phyloP scores from a whole-genome alignment of 2,329 filamentous ascomycete species.

The Xenosphaeropsis pyriputrescens region DNA sequence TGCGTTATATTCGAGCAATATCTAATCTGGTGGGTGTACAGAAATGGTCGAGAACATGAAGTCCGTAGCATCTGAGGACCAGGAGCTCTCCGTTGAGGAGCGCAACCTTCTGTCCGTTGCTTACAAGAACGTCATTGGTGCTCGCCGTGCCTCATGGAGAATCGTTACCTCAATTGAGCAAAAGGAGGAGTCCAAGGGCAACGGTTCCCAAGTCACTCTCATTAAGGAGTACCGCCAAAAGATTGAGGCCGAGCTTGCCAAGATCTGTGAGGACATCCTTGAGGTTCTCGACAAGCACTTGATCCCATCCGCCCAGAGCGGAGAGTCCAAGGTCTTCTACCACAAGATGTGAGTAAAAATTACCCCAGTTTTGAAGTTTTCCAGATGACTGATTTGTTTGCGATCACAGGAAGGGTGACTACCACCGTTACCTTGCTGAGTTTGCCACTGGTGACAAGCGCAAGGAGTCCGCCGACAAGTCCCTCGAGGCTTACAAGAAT shows the following conservation, averaged over 20 bases:
- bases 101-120: constrained; percentile 96
- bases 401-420: constrained; percentile 73
- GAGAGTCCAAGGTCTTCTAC: constrained; percentile 99
- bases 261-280: constrained; percentile 95
- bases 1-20: not conserved
- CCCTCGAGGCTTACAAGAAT: constrained; percentile 97
- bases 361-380: constrained; percentile 1
- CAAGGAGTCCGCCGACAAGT: constrained; percentile 73
- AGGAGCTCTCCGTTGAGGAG: constrained; percentile 85
- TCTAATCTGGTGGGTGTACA: constrained; percentile 25
- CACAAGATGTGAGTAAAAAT: constrained; percentile 89
- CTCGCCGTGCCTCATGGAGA: constrained; percentile 95
- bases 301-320: constrained; percentile 89
- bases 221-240: constrained; percentile 97
- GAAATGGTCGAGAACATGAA: constrained; percentile 99
- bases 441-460: constrained; percentile 88
- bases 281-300: constrained; percentile 85
- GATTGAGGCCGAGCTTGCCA: constrained; percentile 94
- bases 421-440: constrained; percentile 90
- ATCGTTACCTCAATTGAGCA: constrained; percentile 99
- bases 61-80: constrained; percentile 80
- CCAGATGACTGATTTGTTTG: constrained; percentile 3
- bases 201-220: constrained; percentile 82
- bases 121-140: constrained; percentile 99
- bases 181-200: constrained; percentile 99